These are phyloP conservation scores for Gossypium longicalyx DNA, from an alignment of 345 rosid genomes.

Conservation along the genomic window DNA sequence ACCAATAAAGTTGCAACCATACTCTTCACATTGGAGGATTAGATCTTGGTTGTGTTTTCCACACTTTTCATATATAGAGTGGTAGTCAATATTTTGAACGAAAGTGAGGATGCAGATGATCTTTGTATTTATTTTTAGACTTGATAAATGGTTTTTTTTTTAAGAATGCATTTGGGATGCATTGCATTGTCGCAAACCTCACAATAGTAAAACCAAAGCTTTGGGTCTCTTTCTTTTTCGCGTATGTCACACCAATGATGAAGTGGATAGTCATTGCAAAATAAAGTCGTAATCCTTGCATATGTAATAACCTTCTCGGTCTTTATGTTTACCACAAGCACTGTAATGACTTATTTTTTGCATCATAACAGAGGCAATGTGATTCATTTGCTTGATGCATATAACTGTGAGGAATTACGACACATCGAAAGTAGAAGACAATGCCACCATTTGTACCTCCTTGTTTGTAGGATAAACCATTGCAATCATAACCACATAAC, in stretches of 20 bases:
- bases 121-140: not conserved
- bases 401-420: constrained; percentile 5
- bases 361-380: too few relatives aligned
- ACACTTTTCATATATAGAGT: not conserved
- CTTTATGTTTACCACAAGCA: not conserved
- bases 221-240: constrained; percentile 19
- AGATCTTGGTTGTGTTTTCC: not conserved
- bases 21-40: not conserved
- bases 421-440: not conserved
- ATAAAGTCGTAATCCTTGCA: constrained; percentile 11
- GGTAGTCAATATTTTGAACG: not conserved
- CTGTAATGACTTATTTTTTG: not conserved
- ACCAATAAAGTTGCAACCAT: not conserved
- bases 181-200: not conserved
- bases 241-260: constrained; percentile 16
- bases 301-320: not conserved
- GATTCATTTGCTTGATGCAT: too few relatives aligned
- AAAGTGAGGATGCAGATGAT: not conserved
- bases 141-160: not conserved
- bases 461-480: constrained; percentile 12
- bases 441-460: not conserved
- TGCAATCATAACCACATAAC: not conserved
- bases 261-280: constrained; percentile 9
- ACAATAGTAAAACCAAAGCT: constrained; percentile 13
- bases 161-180: not conserved